Evolutionary conservation across 352 stramenopile genomes (phyloP).

Genomic region (Phytopythium vexans): DNA sequence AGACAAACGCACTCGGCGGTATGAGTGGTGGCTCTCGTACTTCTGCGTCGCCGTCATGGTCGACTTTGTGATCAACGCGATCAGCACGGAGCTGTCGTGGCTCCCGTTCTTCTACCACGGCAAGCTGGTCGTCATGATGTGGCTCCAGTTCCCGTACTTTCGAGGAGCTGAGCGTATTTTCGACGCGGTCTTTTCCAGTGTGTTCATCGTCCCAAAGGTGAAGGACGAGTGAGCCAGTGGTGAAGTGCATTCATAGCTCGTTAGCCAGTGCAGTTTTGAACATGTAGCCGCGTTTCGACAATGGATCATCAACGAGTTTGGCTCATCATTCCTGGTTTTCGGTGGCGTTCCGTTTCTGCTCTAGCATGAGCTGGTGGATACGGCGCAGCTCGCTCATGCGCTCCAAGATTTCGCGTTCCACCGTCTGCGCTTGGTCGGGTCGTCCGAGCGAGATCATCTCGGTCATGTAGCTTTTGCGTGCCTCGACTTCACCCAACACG

Average conservation of each 20-base stretch:
- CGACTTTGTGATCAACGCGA: conserved; percentile 63
- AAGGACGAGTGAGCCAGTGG: conserved; percentile 33
- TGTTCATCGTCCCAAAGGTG: conserved; percentile 56
- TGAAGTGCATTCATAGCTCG: neutral
- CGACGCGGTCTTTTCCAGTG: conserved; percentile 62
- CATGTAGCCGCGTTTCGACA: no score
- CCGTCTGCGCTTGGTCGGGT: conserved; percentile 28
- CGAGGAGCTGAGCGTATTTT: conserved; percentile 81
- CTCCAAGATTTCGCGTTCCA: conserved; percentile 67
- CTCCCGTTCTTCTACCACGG: conserved; percentile 84
- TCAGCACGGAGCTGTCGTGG: conserved; percentile 62
- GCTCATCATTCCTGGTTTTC: conserved; percentile 1
- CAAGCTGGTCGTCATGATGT: conserved; percentile 84
- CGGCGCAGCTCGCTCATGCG: conserved; percentile 58
- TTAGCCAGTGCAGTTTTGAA: neutral
- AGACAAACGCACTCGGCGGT: conserved; percentile 69
- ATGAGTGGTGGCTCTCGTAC: conserved; percentile 89
- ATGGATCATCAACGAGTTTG: neutral
- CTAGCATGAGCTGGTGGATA: conserved; percentile 61
- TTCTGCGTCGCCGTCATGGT: conserved; percentile 67
- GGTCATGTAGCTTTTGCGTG: conserved; percentile 54
- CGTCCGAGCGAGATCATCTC: conserved; percentile 61
- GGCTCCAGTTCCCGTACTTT: conserved; percentile 91
- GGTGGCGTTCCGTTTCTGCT: conserved; percentile 31
- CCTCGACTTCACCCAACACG: conserved; percentile 60